Evolutionary conservation across 306 rosid genomes (phyloP).

Genomic region (Vigna mungo): DNA sequence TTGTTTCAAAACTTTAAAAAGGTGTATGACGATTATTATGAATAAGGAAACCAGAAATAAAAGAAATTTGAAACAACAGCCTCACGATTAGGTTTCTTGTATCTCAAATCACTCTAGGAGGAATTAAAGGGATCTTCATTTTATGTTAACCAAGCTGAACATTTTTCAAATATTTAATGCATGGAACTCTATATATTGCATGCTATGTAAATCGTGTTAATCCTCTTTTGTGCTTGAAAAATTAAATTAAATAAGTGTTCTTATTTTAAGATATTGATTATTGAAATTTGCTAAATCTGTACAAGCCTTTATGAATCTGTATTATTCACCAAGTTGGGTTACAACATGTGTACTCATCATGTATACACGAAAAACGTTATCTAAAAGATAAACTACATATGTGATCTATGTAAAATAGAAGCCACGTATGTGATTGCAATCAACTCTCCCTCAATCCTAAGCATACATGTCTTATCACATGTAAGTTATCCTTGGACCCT

Average conservation of each 20-base stretch:
- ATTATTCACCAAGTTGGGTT: not conserved
- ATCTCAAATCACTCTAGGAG: conserved; percentile 18
- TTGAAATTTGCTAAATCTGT: not conserved
- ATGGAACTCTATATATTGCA: not conserved
- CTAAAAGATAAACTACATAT: too few relatives aligned
- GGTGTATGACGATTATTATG: conserved; percentile 16
- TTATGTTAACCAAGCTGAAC: conserved; percentile 24
- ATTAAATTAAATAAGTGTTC: conserved; percentile 19
- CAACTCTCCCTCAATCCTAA: not conserved
- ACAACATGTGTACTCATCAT: not conserved
- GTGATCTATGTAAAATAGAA: too few relatives aligned
- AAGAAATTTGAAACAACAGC: conserved; percentile 19
- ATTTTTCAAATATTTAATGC: conserved; percentile 7
- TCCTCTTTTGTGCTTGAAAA: conserved; percentile 19
- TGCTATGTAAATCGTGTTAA: not conserved
- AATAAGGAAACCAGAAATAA: conserved; percentile 8
- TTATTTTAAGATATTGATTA: conserved; percentile 3
- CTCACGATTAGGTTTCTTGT: conserved; percentile 22
- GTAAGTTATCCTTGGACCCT: not conserved
- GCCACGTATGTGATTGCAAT: not conserved
- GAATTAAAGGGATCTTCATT: conserved; percentile 4
- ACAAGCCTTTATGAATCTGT: not conserved
- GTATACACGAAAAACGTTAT: not conserved
- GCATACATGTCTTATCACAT: not conserved
- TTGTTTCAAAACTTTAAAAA: conserved; percentile 34